Conservation (phyloP, 2,329 filamentous ascomycete genomes). For the Fusarium cicatricum region DNA sequence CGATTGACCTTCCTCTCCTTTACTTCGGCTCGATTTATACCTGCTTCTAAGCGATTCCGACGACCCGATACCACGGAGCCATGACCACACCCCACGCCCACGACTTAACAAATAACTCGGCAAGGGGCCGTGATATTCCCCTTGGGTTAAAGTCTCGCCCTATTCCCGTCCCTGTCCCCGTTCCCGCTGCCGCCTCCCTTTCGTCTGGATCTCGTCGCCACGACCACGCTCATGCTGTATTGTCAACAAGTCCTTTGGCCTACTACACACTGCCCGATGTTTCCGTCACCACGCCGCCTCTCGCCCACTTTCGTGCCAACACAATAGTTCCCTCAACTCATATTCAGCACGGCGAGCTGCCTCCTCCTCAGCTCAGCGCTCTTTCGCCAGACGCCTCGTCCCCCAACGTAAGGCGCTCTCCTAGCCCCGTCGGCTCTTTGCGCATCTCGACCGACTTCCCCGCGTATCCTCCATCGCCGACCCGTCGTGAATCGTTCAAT, state of each 20-base stretch:
- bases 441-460: slow-evolving; percentile 51
- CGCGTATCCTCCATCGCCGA: slow-evolving; percentile 33
- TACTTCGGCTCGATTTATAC: slow-evolving; percentile 22
- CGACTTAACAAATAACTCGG: slow-evolving; percentile 22
- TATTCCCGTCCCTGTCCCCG: slow-evolving; percentile 35
- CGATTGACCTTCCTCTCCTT: slow-evolving; percentile 7
- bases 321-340: slow-evolving; percentile 49
- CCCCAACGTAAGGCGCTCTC: slow-evolving; percentile 21
- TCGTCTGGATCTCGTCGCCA: slow-evolving; percentile 30
- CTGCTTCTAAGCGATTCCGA: slow-evolving; percentile 35
- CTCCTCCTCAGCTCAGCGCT: slow-evolving; percentile 19
- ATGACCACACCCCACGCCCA: slow-evolving; percentile 44
- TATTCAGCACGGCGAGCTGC: slow-evolving; percentile 32
- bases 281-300: slow-evolving; percentile 35
- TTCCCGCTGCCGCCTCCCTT: slow-evolving; percentile 25
- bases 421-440: slow-evolving; percentile 42
- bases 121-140: slow-evolving; percentile 32
- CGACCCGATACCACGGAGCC: slow-evolving; percentile 37
- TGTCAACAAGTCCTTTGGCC: slow-evolving; percentile 30
- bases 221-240: slow-evolving; percentile 31
- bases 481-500: slow-evolving; percentile 48
- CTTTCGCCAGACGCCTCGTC: slow-evolving; percentile 22
- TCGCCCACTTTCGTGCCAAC: slow-evolving; percentile 39
- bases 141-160: slow-evolving; percentile 33
- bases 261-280: slow-evolving; percentile 38